phyloP scores from a whole-genome alignment of 2,329 filamentous ascomycete species.

The Phaeosphaeriaceae sp. region DNA sequence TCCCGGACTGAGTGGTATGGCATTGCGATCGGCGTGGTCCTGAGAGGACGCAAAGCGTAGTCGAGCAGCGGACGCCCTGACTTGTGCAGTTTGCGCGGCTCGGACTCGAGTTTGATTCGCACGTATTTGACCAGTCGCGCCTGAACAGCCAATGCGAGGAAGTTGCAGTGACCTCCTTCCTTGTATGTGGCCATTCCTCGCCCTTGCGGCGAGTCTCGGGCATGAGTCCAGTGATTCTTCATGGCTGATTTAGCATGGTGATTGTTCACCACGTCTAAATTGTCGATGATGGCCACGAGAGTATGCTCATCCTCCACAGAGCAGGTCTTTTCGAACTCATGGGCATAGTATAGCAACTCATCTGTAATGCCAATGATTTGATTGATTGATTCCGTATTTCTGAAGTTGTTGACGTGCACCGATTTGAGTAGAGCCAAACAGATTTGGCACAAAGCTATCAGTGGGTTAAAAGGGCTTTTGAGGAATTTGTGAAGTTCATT shows the following conservation, averaged over 20 bases:
- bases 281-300: slow-evolving; percentile 7
- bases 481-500: slow-evolving; percentile 3
- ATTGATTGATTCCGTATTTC: background rate
- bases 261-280: slow-evolving; percentile 17
- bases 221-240: slow-evolving; percentile 16
- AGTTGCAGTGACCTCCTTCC: slow-evolving; percentile 12
- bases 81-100: background rate
- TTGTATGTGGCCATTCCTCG: too few relatives aligned
- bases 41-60: slow-evolving; percentile 15
- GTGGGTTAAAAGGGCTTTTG: slow-evolving; percentile 6
- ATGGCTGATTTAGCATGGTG: slow-evolving; percentile 1
- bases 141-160: slow-evolving; percentile 15
- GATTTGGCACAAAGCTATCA: slow-evolving; percentile 7
- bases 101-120: slow-evolving; percentile 6
- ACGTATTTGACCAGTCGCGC: slow-evolving; percentile 16
- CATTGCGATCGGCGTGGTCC: slow-evolving; percentile 9
- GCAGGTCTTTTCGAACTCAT: slow-evolving; percentile 7
- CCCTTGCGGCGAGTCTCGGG: too few relatives aligned
- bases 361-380: slow-evolving; percentile 6
- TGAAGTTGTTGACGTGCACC: background rate
- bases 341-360: slow-evolving; percentile 16
- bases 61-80: slow-evolving; percentile 20
- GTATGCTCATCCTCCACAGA: background rate
- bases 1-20: slow-evolving; percentile 10
- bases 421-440: slow-evolving; percentile 11